Evolutionary conservation across 352 stramenopile genomes (phyloP).

Genomic region (Phytophthora litchii): DNA sequence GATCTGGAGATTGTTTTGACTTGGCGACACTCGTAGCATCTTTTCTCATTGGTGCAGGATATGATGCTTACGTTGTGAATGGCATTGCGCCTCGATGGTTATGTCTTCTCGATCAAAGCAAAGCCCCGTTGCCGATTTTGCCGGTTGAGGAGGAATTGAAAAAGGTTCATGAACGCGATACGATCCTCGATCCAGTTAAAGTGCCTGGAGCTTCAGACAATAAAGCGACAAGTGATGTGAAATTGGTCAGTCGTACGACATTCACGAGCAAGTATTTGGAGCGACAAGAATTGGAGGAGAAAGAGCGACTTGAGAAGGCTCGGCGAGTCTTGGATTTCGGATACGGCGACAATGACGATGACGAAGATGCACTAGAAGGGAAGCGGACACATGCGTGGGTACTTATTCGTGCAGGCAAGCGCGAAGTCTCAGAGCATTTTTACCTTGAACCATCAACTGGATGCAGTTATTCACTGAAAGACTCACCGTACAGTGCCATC

Average conservation of each 20-base stretch:
- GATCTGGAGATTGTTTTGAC: slow-evolving; percentile 93
- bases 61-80: slow-evolving; percentile 95
- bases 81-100: slow-evolving; percentile 89
- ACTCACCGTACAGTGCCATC: slow-evolving; percentile 87
- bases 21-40: slow-evolving; percentile 88
- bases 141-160: slow-evolving; percentile 54
- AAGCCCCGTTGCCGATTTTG: slow-evolving; percentile 67
- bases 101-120: slow-evolving; percentile 91
- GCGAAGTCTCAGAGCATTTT: slow-evolving; percentile 80
- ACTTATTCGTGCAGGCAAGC: slow-evolving; percentile 91
- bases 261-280: slow-evolving; percentile 76
- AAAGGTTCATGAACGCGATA: slow-evolving; percentile 48
- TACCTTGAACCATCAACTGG: slow-evolving; percentile 95
- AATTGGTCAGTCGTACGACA: slow-evolving; percentile 57
- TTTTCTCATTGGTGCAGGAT: slow-evolving; percentile 93
- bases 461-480: slow-evolving; percentile 72
- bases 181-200: slow-evolving; percentile 13
- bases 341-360: slow-evolving; percentile 71
- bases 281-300: slow-evolving; percentile 53
- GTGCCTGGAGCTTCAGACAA: slow-evolving; percentile 10
- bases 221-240: slow-evolving; percentile 29
- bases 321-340: slow-evolving; percentile 47
- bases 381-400: slow-evolving; percentile 92
- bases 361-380: slow-evolving; percentile 73
- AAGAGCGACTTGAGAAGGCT: slow-evolving; percentile 47